Evolutionary conservation across 306 rosid genomes (phyloP).

Genomic region (Sophora flavescens): DNA sequence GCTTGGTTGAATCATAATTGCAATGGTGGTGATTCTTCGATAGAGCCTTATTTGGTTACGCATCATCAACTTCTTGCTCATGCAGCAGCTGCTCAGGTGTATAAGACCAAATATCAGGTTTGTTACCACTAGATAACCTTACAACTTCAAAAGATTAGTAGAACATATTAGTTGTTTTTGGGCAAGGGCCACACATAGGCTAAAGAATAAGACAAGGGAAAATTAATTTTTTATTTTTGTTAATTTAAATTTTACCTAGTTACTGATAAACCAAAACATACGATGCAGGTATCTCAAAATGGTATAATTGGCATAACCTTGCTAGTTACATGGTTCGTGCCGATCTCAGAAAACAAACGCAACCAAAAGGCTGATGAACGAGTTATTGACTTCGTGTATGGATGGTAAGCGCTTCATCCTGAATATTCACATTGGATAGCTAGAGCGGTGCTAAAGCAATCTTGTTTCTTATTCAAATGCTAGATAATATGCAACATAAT

Average conservation of each 20-base stretch:
- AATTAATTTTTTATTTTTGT: background rate
- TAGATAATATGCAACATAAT: too few species aligned
- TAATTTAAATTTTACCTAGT: background rate
- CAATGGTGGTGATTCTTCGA: constrained; percentile 53
- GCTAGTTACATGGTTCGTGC: constrained; percentile 52
- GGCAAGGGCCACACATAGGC: too few species aligned
- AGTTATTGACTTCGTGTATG: constrained; percentile 57
- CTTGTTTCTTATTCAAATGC: too few species aligned
- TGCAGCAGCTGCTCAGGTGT: constrained; percentile 56
- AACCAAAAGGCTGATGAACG: constrained; percentile 50
- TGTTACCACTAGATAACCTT: background rate
- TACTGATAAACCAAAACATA: background rate
- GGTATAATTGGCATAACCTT: constrained; percentile 67
- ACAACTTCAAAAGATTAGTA: background rate
- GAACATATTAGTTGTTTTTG: background rate
- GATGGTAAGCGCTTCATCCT: constrained; percentile 46
- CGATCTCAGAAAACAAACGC: constrained; percentile 37
- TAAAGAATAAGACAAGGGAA: too few species aligned
- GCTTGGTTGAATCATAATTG: constrained; percentile 52
- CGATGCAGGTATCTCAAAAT: constrained; percentile 53
- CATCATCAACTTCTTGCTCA: constrained; percentile 63
- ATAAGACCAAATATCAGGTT: constrained; percentile 61
- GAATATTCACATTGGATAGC: too few species aligned
- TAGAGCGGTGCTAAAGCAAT: too few species aligned
- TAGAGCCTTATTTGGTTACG: constrained; percentile 56